phyloP scores from a whole-genome alignment of 192 early-diverging fungal species.

The Backusella sp. region DNA sequence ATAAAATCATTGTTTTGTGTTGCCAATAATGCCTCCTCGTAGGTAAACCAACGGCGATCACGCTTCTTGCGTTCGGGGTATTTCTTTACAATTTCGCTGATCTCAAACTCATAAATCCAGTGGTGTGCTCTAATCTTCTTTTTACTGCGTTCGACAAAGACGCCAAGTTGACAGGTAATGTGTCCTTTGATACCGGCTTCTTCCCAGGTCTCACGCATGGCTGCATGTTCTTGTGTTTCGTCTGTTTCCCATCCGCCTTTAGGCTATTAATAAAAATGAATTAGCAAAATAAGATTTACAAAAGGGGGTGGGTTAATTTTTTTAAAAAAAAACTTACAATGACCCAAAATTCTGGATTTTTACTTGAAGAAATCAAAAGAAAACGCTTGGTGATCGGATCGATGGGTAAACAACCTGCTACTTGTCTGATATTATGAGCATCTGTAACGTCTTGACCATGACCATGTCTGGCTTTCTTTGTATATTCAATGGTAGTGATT shows the following conservation, averaged over 20 bases:
- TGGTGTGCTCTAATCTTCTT: constrained; percentile 38
- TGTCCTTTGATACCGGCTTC: constrained; percentile 55
- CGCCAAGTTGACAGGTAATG: constrained; percentile 45
- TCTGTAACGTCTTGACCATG: constrained; percentile 21
- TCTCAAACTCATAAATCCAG: constrained; percentile 55
- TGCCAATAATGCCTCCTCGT: constrained; percentile 29
- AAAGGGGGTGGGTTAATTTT: not conserved
- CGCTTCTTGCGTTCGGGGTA: constrained; percentile 52
- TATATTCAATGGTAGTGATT: constrained; percentile 10
- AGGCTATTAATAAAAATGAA: constrained; percentile 32
- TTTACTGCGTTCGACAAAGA: constrained; percentile 43
- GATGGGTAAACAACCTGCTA: constrained; percentile 53
- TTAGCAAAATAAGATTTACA: not conserved
- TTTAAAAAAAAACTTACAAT: constrained; percentile 29
- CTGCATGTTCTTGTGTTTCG: constrained; percentile 55
- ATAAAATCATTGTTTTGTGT: constrained; percentile 24
- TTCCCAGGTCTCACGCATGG: constrained; percentile 59
- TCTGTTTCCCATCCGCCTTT: constrained; percentile 68
- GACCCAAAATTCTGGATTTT: constrained; percentile 48
- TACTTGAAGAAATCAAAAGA: constrained; percentile 48
- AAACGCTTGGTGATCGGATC: constrained; percentile 41
- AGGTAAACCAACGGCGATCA: constrained; percentile 36
- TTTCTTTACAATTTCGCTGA: constrained; percentile 43
- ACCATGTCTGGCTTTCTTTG: constrained; percentile 26
- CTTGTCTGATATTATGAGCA: constrained; percentile 23